phyloP scores from a whole-genome alignment of 805 yeast species.

The Sugiyamaella valdiviana region DNA sequence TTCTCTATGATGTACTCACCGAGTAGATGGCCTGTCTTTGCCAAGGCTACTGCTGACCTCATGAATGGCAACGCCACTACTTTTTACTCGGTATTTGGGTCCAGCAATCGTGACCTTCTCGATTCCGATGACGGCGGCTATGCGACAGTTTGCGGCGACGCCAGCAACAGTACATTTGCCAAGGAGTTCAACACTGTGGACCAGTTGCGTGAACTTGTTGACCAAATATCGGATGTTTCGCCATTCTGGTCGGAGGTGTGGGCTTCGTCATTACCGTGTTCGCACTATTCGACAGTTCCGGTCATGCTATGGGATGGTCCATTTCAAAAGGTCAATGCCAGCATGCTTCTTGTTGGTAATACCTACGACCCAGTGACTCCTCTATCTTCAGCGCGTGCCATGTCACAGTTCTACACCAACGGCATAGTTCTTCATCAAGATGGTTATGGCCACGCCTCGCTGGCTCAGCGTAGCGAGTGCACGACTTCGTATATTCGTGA shows the following conservation, averaged over 20 bases:
- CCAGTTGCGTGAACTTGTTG: neutral
- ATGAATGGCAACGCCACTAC: slow-evolving; percentile 13
- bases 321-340: slow-evolving; percentile 11
- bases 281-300: slow-evolving; percentile 4
- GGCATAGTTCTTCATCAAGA: slow-evolving; percentile 17
- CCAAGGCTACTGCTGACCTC: slow-evolving; percentile 11
- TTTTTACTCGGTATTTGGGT: neutral
- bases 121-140: slow-evolving; percentile 10
- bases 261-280: neutral
- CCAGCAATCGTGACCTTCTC: neutral
- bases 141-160: slow-evolving; percentile 12
- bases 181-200: neutral
- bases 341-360: slow-evolving; percentile 18
- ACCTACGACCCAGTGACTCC: slow-evolving; percentile 25
- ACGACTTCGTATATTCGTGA: slow-evolving; percentile 9
- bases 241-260: slow-evolving; percentile 7
- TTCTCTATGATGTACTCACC: slow-evolving; percentile 18
- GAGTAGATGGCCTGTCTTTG: slow-evolving; percentile 13
- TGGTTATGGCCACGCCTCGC: slow-evolving; percentile 23
- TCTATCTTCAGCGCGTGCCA: slow-evolving; percentile 16
- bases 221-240: neutral
- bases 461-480: slow-evolving; percentile 21
- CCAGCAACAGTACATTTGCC: neutral
- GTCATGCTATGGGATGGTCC: slow-evolving; percentile 16
- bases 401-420: slow-evolving; percentile 15